Base-by-base conservation (phyloP, 2,329 filamentous ascomycete species). In the Colletotrichum endophyticum region DNA sequence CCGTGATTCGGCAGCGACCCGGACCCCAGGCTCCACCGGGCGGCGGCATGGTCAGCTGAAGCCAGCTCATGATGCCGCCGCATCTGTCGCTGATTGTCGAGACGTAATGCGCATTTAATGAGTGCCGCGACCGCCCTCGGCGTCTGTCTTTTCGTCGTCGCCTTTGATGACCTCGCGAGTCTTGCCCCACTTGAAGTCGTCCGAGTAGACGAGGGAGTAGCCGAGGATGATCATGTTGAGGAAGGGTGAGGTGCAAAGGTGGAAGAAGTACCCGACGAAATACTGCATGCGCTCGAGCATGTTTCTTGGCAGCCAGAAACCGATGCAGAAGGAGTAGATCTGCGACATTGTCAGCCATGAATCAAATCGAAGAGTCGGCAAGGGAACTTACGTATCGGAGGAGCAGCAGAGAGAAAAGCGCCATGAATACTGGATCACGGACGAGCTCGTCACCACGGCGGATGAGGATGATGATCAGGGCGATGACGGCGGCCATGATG, bases 161-260 rank as follows among this genome's bases (percentile, higher is more conserved):
- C 78, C 81, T 13, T 77, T 75, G 32, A 86, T 71, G 39, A 87
- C 85, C 34, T 86, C 84, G 3, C 85, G 80, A 2, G 87, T 88
- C 81, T 88, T 88, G 19, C 86, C 87, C 87, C 86, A 88, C 73
- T 85, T 85, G 80, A 88, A 88, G 78, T 87, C 85, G 72, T 88
- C 86, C 8, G 86, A 84, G 68, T 87, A 81, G 61, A 85, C 80
- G 22, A 88, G 81, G 1, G 87, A 87, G 73, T 87, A 88, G 2
- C 84, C 77, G 15, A 88, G 75, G 36, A 88, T 84, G 53, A 86
- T 80, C 30, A 88, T 84, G 79, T 88, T 88, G 78, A 88, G 82
- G 62, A 88, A 85, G 0, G 87, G 86, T 2, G 85, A 86, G 2
- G 83, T 82, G 16, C 82, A 72, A 3, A 86, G 77, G 62, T 86